Evolutionary conservation across 306 rosid species (phyloP).

Genomic region (Trifolium dubium): DNA sequence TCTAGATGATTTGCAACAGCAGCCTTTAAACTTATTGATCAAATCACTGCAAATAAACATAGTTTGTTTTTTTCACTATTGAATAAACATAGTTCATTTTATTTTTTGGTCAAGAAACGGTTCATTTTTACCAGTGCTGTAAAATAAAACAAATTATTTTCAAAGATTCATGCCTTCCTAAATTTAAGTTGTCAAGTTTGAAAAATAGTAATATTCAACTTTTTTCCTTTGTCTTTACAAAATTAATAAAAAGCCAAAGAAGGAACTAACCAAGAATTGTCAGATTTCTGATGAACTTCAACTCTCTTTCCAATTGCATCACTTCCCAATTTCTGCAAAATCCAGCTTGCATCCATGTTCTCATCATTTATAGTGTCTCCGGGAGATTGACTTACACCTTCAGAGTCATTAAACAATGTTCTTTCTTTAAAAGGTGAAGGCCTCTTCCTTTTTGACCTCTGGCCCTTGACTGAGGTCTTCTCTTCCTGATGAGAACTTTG

Average conservation of each 20-base stretch:
- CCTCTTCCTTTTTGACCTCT: constrained; percentile 93
- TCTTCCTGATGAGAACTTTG: constrained; percentile 76
- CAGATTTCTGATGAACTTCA: constrained; percentile 88
- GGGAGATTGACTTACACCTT: constrained; percentile 52
- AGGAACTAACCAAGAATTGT: constrained; percentile 81
- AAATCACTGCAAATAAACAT: neutral
- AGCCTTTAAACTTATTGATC: neutral
- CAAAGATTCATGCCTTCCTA: neutral
- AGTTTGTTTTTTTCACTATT: too few species aligned
- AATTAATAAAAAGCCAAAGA: constrained; percentile 13
- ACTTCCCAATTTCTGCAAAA: constrained; percentile 87
- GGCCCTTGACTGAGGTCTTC: constrained; percentile 81
- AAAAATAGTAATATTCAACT: neutral
- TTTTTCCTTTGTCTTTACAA: neutral
- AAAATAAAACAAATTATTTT: constrained; percentile 16
- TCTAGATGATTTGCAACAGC: neutral
- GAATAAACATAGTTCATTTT: too few species aligned
- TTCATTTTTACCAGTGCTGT: constrained; percentile 2
- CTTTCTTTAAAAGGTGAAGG: constrained; percentile 77
- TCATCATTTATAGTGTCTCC: constrained; percentile 72
- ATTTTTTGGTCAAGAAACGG: too few species aligned
- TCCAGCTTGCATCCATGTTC: constrained; percentile 96
- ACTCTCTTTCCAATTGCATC: constrained; percentile 98
- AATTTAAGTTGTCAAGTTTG: constrained; percentile 21
- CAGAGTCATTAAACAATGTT: constrained; percentile 54